Evolutionary conservation across 208 protist species (phyloP), one percentile per base, ranked within the genome.

Genomic region (Balamuthia mandrillaris): DNA sequence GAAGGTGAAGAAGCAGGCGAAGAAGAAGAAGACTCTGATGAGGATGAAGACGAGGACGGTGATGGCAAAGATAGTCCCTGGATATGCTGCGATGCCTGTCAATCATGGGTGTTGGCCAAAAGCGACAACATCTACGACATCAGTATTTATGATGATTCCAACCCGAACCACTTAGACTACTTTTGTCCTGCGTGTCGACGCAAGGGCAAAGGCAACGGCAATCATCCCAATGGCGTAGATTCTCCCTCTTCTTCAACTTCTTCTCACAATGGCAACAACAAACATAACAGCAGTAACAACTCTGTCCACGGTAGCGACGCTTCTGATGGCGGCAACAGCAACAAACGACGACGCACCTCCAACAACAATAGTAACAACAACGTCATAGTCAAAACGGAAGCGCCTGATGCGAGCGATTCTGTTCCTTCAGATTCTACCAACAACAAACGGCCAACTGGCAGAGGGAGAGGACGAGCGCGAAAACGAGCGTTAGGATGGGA

Each of bases 61-160:
- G 66, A 75, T 1, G 66, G 54, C 1, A 45, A 75, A 31, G 66
- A 75, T 45, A 75, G 66, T 45, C 72, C 72, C 10, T 81, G 72
- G 72, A 81, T 81, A 24, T 81, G 72, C 31, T 81, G 72, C 47
- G 72, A 81, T n/a, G 47, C 31, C 16, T 81, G 72, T 29, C 49
- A 39, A 1, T 39, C 39, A 27, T 81, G 72, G 72, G 44, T 81
- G 47, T 44, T 63, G 49, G 51, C 49, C 72, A 81, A 81, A 75
- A 45, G 54, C 45, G 72, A 81, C 35, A 61, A 61, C 33, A 81
- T 81, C 72, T 44, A 56, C 21, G 72, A 81, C 51, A 51, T 81
- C 33, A 63, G 49, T 2, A 61, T 81, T 35, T 81, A 63, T 37
- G 72, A 81, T 51, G 72, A 81, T 27, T 63, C 49, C 6, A 81